A percentile compares a stretch with the other conserved stretches of the same genome.
phyloP scores from a whole-genome alignment of 306 rosid genomes.

The Quercus wislizeni region DNA sequence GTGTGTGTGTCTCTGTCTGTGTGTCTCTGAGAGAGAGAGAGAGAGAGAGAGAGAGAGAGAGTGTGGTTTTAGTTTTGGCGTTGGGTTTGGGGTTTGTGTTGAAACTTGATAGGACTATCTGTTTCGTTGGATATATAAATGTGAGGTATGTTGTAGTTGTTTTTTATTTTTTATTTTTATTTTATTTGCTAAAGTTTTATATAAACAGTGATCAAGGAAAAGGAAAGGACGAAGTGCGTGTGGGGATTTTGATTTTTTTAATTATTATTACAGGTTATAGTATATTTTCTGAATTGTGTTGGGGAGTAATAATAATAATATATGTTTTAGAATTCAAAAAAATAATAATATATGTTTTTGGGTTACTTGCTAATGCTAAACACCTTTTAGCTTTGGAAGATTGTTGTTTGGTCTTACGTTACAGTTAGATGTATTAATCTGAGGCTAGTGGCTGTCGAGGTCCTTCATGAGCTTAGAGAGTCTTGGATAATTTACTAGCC shows the following conservation, averaged over 20 bases:
- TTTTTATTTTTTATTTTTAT: not conserved
- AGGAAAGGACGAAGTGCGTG: not conserved
- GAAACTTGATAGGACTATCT: conserved; percentile 16
- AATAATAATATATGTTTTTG: too few relatives aligned
- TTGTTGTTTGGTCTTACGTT: too few relatives aligned
- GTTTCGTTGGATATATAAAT: conserved; percentile 61
- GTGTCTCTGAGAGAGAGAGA: conserved; percentile 17
- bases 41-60: conserved; percentile 13
- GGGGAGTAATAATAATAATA: too few relatives aligned
- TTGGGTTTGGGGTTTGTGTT: conserved; percentile 10
- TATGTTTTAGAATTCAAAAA: too few relatives aligned
- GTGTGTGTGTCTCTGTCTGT: conserved; percentile 23
- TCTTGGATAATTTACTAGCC: too few relatives aligned
- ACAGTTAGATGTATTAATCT: too few relatives aligned
- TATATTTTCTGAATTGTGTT: too few relatives aligned
- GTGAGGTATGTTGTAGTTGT: conserved; percentile 15
- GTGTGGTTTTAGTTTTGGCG: not conserved
- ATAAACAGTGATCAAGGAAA: not conserved
- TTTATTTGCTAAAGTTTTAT: not conserved
- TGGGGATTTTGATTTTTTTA: conserved; percentile 1
- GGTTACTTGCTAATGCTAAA: too few relatives aligned
- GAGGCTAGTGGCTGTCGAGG: too few relatives aligned
- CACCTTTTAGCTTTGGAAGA: too few relatives aligned
- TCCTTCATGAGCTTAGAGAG: too few relatives aligned
- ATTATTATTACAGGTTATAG: too few relatives aligned